Evolutionary conservation across 371 early-diverging fungal species (phyloP), one percentile per base, ranked within the genome.

Genomic region (Astathelohania contejeani): DNA sequence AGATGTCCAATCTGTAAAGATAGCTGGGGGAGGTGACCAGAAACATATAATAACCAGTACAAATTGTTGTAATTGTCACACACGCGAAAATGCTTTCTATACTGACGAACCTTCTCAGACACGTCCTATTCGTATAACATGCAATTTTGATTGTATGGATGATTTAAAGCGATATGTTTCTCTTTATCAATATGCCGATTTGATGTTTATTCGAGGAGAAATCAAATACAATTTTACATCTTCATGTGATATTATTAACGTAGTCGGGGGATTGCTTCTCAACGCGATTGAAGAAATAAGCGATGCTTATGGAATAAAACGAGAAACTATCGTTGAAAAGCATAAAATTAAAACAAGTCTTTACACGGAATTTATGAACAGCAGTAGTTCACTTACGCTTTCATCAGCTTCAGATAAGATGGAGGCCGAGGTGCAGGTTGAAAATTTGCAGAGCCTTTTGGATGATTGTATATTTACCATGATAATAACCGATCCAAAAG

Each of bases 401-500:
- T n/a, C n/a, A n/a, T n/a, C n/a, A n/a, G n/a, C n/a, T n/a, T n/a
- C n/a, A n/a, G n/a, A n/a, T n/a, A n/a, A n/a, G n/a, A n/a, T n/a
- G n/a, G 35, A 35, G 14, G 14, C 9, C 14, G 14, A 35, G 35
- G 35, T 9, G 14, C 35, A 35, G 35, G 35, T 14, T 9, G 14
- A 35, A 14, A 6, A 35, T 35, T 6, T 14, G 6, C 6, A 9
- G 6, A 9, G 14, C 35, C 14, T 35, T 6, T 35, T 35, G 35
- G 35, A 35, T 14, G 35, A 35, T 35, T 14, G 6, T 35, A 35
- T 35, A 35, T 35, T 70, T 35, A 48, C 58, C 29, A 18, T 70
- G 38, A 44, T 14, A 38, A 58, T 70, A 12, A 24, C n/a, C 35
- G 70, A 70, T 49, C 32, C 29, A 12, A 42, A 20, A 12, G 66